Conservation (phyloP, 345 rosid genomes). For the Sisymbrium altissimum region DNA sequence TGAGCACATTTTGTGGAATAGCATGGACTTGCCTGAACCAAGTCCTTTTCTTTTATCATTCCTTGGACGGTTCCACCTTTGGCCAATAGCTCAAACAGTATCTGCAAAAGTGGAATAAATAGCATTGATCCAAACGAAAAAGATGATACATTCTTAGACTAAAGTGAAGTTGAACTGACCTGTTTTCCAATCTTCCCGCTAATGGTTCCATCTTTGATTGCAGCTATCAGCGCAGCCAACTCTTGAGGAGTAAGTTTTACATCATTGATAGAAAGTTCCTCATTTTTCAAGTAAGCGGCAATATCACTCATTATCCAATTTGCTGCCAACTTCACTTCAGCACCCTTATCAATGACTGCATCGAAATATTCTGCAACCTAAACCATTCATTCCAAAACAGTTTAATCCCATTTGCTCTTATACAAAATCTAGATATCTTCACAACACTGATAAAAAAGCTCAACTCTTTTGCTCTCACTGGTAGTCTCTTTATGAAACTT, state of each 20-base stretch:
- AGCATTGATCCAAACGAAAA: neutral
- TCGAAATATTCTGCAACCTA: slow-evolving; percentile 88
- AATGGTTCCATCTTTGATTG: slow-evolving; percentile 79
- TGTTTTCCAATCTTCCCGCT: slow-evolving; percentile 95
- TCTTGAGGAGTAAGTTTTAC: slow-evolving; percentile 73
- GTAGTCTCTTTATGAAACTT: neutral
- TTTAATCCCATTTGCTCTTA: neutral
- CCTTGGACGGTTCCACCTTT: slow-evolving; percentile 93
- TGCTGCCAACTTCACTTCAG: slow-evolving; percentile 72
- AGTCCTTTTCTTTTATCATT: slow-evolving; percentile 71
- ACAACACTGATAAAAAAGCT: neutral
- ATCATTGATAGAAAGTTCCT: slow-evolving; percentile 64
- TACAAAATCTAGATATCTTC: neutral
- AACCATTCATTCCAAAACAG: slow-evolving; percentile 25
- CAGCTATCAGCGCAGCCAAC: slow-evolving; percentile 81
- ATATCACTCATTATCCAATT: slow-evolving; percentile 97
- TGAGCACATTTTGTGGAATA: neutral
- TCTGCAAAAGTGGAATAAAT: slow-evolving; percentile 41
- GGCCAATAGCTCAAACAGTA: slow-evolving; percentile 77
- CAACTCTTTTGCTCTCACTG: neutral
- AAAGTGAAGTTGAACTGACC: slow-evolving; percentile 39
- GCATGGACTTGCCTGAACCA: slow-evolving; percentile 77
- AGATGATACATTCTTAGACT: neutral
- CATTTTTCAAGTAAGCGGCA: slow-evolving; percentile 85
- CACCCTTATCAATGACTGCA: slow-evolving; percentile 68